Conservation (phyloP, 2,329 filamentous ascomycete species). For the Endoconidiophora laricicola region DNA sequence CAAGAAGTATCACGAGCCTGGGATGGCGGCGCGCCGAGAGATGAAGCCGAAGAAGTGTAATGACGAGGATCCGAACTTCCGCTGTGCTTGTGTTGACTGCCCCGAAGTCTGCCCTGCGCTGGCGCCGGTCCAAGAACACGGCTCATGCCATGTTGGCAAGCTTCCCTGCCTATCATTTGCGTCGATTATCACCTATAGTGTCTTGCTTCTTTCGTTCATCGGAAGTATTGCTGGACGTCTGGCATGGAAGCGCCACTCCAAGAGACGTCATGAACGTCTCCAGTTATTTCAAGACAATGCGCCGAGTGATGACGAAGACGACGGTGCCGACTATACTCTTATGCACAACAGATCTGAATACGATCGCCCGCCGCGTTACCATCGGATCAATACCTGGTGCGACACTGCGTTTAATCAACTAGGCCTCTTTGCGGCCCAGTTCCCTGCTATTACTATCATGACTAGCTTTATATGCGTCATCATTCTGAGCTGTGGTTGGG, state of each 20-base stretch:
- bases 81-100: constrained; percentile 90
- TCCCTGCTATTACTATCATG: constrained; percentile 68
- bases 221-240: constrained; percentile 55
- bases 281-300: constrained; percentile 70
- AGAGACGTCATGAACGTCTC: constrained; percentile 65
- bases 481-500: constrained; percentile 72
- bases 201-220: constrained; percentile 52
- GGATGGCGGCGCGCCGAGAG: constrained; percentile 50
- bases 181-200: constrained; percentile 70
- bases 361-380: constrained; percentile 62
- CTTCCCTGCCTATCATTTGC: constrained; percentile 91
- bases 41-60: constrained; percentile 77
- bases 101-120: constrained; percentile 70
- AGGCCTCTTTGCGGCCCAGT: constrained; percentile 64
- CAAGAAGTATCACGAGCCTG: constrained; percentile 30
- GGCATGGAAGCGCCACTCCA: constrained; percentile 55
- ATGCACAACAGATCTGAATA: constrained; percentile 60
- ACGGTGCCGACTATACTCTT: constrained; percentile 42
- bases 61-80: constrained; percentile 67
- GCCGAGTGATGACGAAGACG: constrained; percentile 84
- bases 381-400: constrained; percentile 68
- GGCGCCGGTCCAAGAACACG: constrained; percentile 51
- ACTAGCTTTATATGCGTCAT: constrained; percentile 58
- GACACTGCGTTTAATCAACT: constrained; percentile 67
- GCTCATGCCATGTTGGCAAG: constrained; percentile 65